phyloP scores from a whole-genome alignment of 2,329 filamentous ascomycete species.

The Penicillium sp. region DNA sequence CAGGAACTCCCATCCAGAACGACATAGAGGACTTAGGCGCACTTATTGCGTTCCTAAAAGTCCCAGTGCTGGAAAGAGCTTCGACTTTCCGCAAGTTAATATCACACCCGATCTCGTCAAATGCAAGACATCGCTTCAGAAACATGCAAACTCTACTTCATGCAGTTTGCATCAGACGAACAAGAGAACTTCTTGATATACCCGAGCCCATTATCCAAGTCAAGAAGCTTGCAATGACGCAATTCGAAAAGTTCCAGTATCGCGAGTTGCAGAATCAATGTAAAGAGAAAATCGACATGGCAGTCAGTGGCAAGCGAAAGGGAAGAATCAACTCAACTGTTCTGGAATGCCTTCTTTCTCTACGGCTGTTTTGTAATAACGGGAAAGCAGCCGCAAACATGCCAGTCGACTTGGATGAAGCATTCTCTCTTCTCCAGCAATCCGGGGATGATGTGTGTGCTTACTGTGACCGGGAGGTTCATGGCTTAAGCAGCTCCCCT shows the following conservation, averaged over 20 bases:
- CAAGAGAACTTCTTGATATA: conserved; percentile 23
- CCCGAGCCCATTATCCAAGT: conserved; percentile 18
- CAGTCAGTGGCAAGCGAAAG: neutral
- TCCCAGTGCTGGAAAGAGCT: conserved; percentile 20
- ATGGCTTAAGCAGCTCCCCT: neutral
- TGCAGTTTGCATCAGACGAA: conserved; percentile 32
- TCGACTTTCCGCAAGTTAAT: conserved; percentile 6
- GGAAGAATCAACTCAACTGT: conserved; percentile 2
- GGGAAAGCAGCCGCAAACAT: conserved; percentile 28
- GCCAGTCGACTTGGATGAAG: conserved; percentile 26
- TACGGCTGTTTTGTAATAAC: conserved; percentile 6
- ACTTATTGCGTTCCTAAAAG: conserved; percentile 54
- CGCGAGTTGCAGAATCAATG: neutral
- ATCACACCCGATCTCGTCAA: conserved; percentile 40
- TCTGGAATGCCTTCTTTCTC: neutral
- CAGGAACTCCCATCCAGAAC: conserved; percentile 61
- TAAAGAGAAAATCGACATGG: conserved; percentile 7
- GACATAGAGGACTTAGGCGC: conserved; percentile 57
- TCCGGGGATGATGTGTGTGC: conserved; percentile 30
- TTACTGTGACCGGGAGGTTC: neutral
- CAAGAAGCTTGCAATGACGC: conserved; percentile 49
- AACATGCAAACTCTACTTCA: conserved; percentile 35
- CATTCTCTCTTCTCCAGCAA: conserved; percentile 9
- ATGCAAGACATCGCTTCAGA: conserved; percentile 24
- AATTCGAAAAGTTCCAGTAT: conserved; percentile 36